A percentile compares a stretch with the other conserved stretches of the same genome.
These are phyloP conservation scores for Boletus rubescentipes DNA, from an alignment of 768 basidiomycete genomes.

Conservation along the genomic window DNA sequence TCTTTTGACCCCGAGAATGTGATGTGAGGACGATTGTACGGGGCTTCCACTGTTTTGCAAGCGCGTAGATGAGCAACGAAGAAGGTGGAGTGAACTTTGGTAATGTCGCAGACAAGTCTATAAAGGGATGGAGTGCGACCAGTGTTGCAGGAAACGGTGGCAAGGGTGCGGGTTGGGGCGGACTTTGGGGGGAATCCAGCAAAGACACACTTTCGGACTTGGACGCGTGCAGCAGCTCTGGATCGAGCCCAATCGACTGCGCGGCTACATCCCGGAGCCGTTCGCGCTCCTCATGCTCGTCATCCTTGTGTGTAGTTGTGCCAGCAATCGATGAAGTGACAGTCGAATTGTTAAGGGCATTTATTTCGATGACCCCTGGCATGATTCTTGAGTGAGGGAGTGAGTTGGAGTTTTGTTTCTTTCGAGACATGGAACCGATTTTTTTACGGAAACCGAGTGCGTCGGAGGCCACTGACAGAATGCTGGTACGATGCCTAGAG, in stretches of 20 bases:
- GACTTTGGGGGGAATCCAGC: slow-evolving; percentile 18
- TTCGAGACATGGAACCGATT: slow-evolving; percentile 41
- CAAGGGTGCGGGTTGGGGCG: slow-evolving; percentile 6
- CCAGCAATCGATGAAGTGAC: slow-evolving; percentile 26
- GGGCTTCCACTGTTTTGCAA: slow-evolving; percentile 71
- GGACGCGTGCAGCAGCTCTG: slow-evolving; percentile 45
- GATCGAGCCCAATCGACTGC: slow-evolving; percentile 68
- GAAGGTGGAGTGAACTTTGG: slow-evolving; percentile 69
- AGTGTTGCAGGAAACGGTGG: slow-evolving; percentile 66
- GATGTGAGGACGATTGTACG: slow-evolving; percentile 62
- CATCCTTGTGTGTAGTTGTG: slow-evolving; percentile 36
- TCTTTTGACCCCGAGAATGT: slow-evolving; percentile 34
- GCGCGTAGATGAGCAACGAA: slow-evolving; percentile 68
- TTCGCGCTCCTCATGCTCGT: slow-evolving; percentile 71
- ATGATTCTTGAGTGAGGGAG: slow-evolving; percentile 40
- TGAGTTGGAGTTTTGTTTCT: slow-evolving; percentile 34
- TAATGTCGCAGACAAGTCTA: slow-evolving; percentile 51
- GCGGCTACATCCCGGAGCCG: slow-evolving; percentile 76
- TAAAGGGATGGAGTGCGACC: slow-evolving; percentile 50
- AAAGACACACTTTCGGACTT: slow-evolving; percentile 13
- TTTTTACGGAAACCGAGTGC: slow-evolving; percentile 44
- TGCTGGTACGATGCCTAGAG: slow-evolving; percentile 42
- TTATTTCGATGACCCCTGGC: slow-evolving; percentile 75
- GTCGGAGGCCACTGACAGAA: slow-evolving; percentile 55
- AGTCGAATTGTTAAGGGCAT: slow-evolving; percentile 36